phyloP scores from a whole-genome alignment of 805 yeast species.

The Suhomyces tanzawaensis region DNA sequence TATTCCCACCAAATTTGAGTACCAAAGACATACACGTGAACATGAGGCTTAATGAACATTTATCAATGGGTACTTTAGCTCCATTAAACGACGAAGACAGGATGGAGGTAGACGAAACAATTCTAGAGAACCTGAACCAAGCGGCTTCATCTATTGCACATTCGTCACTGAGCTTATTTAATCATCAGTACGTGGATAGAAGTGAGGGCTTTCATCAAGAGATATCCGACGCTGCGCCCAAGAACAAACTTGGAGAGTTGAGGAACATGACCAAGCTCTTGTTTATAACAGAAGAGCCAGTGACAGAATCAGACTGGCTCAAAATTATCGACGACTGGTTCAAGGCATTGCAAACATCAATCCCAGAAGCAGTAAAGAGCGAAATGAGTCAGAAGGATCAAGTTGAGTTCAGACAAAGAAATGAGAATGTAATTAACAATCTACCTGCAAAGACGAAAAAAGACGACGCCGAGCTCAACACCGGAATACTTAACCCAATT shows the following conservation, averaged over 20 bases:
- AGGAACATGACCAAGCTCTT: constrained; percentile 6
- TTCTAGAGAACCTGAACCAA: not conserved
- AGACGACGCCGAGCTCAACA: constrained; percentile 4
- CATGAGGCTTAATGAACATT: constrained; percentile 8
- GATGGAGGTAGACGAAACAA: constrained; percentile 14
- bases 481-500: constrained; percentile 3
- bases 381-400: constrained; percentile 37
- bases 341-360: constrained; percentile 19
- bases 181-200: not conserved
- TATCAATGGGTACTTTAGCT: not conserved
- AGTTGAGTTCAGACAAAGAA: constrained; percentile 31
- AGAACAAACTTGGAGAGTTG: not conserved
- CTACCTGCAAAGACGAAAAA: constrained; percentile 2
- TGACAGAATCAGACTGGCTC: constrained; percentile 5
- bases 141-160: not conserved
- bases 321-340: constrained; percentile 17
- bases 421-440: constrained; percentile 13
- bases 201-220: not conserved
- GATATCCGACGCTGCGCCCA: not conserved
- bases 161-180: too few relatives aligned
- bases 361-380: constrained; percentile 26
- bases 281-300: constrained; percentile 8
- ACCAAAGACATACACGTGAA: constrained; percentile 23
- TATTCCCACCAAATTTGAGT: constrained; percentile 20
- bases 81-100: not conserved